A percentile compares a stretch with the other conserved stretches of the same genome.
These are phyloP conservation scores for Hericium rajendrae DNA, from an alignment of 768 basidiomycete genomes.

Conservation along the genomic window DNA sequence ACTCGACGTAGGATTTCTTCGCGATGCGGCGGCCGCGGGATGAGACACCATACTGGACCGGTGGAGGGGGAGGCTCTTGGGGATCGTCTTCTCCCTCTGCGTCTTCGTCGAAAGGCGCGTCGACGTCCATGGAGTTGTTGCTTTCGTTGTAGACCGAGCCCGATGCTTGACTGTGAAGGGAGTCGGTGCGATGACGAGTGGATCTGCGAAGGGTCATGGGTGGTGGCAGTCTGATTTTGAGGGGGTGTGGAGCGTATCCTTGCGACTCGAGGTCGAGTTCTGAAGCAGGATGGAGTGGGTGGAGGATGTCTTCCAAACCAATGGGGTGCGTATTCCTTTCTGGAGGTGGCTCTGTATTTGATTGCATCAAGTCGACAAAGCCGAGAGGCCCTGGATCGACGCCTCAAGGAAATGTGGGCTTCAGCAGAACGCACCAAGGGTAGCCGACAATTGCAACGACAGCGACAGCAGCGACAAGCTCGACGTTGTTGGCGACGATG, in stretches of 20 bases:
- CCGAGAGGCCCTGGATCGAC: too few relatives aligned
- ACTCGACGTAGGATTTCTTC: constrained; percentile 22
- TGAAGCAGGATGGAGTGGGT: too few relatives aligned
- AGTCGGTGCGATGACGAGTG: constrained; percentile 5
- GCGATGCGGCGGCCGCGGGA: constrained; percentile 19
- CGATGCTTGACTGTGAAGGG: constrained; percentile 18
- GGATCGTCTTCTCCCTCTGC: constrained; percentile 15
- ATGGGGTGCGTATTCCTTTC: neutral
- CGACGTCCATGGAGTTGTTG: constrained; percentile 23
- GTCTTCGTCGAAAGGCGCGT: constrained; percentile 16
- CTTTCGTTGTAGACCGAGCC: constrained; percentile 28
- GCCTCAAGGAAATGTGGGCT: neutral
- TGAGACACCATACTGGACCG: constrained; percentile 11
- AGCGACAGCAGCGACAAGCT: too few relatives aligned
- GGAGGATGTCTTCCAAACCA: neutral
- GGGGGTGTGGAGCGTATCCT: neutral
- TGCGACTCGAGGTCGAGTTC: too few relatives aligned
- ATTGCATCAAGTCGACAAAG: neutral
- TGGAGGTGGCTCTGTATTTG: neutral
- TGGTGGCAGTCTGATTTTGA: constrained; percentile 13
- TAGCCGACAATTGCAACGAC: neutral
- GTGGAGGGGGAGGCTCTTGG: constrained; percentile 3
- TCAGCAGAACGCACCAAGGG: neutral
- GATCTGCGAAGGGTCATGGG: constrained; percentile 13
- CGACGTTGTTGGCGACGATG: constrained; percentile 3